Evolutionary conservation across 306 rosid species (phyloP).

Genomic region (Styphnolobium japonicum): DNA sequence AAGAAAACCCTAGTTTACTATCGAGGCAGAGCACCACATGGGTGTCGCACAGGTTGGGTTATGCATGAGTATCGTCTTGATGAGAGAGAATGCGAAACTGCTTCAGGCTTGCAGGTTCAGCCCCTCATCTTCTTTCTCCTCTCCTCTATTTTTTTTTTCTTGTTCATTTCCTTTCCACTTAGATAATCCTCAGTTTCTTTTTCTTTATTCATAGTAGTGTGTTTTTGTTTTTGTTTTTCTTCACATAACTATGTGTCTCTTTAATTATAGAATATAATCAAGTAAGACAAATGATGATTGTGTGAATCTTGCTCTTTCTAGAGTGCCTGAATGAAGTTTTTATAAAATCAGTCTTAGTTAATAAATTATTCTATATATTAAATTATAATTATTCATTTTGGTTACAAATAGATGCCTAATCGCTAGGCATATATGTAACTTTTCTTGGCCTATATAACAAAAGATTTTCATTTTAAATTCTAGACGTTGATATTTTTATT

Average conservation of each 20-base stretch:
- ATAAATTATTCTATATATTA: no score
- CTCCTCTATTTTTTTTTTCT: neutral
- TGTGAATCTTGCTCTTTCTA: no score
- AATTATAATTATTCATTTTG: neutral
- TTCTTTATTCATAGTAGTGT: neutral
- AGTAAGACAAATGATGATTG: no score
- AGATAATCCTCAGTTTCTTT: neutral
- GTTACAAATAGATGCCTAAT: neutral
- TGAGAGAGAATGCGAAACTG: constrained; percentile 72
- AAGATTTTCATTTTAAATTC: neutral
- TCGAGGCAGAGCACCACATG: constrained; percentile 95
- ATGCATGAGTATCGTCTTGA: constrained; percentile 99
- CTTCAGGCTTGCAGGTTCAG: constrained; percentile 68
- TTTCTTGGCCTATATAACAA: neutral
- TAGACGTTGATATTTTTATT: neutral
- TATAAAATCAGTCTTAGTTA: no score
- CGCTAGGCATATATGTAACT: neutral
- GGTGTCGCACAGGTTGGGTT: constrained; percentile 86
- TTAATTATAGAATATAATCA: no score
- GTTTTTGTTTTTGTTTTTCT: no score
- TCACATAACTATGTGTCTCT: no score
- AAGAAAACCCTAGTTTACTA: constrained; percentile 98
- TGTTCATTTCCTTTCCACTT: no score
- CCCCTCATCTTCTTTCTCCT: neutral
- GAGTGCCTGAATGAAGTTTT: no score